Evolutionary conservation across 140 eudicot species (phyloP).

Genomic region (Stevia rebaudiana): DNA sequence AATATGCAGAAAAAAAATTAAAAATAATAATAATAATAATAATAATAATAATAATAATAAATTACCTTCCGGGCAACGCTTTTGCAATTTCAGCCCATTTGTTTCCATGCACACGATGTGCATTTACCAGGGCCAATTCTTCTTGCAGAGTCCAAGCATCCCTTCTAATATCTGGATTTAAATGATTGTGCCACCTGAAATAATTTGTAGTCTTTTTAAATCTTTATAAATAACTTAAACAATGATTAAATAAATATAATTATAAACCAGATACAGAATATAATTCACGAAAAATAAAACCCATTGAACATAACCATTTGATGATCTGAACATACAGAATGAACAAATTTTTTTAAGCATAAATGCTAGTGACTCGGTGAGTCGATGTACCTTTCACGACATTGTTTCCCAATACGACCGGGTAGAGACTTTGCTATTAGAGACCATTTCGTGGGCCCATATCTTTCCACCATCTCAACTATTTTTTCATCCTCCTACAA

Average conservation of each 20-base stretch:
- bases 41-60: too few relatives aligned
- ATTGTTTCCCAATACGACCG: constrained; percentile 95
- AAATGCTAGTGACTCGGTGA: neutral
- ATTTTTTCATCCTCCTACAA: constrained; percentile 86
- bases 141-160: constrained; percentile 91
- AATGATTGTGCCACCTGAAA: constrained; percentile 95
- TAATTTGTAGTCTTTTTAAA: constrained; percentile 2
- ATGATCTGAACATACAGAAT: neutral
- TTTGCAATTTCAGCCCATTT: constrained; percentile 98
- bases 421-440: constrained; percentile 84
- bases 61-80: constrained; percentile 76
- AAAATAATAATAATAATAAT: too few relatives aligned
- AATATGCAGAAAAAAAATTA: neutral
- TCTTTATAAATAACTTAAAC: neutral
- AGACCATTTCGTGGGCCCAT: constrained; percentile 95
- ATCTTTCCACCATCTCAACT: constrained; percentile 56
- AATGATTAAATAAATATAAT: neutral
- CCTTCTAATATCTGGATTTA: constrained; percentile 76
- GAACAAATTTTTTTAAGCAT: neutral
- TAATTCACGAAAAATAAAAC: neutral
- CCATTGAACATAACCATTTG: neutral
- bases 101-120: constrained; percentile 76
- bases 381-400: constrained; percentile 83
- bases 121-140: constrained; percentile 75
- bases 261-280: neutral